phyloP scores from a whole-genome alignment of 257 asterid species.

The Solanum rostratum region DNA sequence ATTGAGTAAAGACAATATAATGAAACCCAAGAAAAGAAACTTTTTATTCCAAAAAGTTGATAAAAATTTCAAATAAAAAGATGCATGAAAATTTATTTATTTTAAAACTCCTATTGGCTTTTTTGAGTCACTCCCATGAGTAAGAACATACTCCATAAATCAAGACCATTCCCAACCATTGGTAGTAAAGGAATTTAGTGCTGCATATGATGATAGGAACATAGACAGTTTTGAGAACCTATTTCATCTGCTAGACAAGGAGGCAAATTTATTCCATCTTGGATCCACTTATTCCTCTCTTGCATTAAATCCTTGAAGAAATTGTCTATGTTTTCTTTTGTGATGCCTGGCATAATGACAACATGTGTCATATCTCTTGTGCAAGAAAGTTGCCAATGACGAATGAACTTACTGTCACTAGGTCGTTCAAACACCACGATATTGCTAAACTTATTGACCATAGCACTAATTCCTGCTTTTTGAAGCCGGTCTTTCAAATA shows the following conservation, averaged over 20 bases:
- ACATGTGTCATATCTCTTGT: background rate
- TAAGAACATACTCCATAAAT: background rate
- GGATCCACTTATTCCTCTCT: background rate
- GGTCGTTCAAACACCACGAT: background rate
- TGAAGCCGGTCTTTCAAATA: slow-evolving; percentile 1
- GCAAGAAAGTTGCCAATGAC: background rate
- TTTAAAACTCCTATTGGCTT: background rate
- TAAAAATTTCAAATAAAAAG: background rate
- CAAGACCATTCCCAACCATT: background rate
- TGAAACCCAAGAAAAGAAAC: too few species aligned
- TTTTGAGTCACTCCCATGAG: background rate
- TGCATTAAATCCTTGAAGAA: background rate
- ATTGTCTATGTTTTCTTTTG: background rate
- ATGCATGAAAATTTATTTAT: background rate
- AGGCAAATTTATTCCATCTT: background rate
- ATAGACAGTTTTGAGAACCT: background rate
- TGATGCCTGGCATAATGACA: background rate
- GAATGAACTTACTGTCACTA: background rate
- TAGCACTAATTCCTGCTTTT: background rate
- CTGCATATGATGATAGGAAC: background rate
- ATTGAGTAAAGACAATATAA: too few species aligned
- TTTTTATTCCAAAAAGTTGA: too few species aligned
- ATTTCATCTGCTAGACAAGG: background rate
- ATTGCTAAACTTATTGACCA: background rate
- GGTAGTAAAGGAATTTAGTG: background rate